A percentile compares a stretch with the other conserved stretches of the same genome.
Evolutionary conservation across 495 filamentous ascomycete genomes (phyloP).

Genomic region (Filosporella fistucella): DNA sequence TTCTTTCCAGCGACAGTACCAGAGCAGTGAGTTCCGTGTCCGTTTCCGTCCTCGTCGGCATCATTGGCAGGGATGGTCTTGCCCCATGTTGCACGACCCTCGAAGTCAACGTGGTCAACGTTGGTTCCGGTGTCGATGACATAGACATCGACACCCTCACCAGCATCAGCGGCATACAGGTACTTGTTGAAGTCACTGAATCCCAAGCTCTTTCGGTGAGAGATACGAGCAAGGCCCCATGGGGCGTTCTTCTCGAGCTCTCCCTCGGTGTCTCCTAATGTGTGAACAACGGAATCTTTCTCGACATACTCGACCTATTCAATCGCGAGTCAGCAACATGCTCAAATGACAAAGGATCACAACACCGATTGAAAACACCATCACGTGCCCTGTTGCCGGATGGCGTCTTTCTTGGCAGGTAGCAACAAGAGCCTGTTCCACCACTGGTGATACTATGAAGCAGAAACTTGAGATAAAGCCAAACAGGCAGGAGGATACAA

Average conservation of each 20-base stretch:
- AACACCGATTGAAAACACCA: neutral
- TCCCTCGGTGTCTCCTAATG: constrained; percentile 44
- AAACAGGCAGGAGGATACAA: too few species aligned
- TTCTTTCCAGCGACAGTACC: constrained; percentile 97
- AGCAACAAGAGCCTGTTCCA: too few species aligned
- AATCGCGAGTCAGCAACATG: constrained; percentile 13
- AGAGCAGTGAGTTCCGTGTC: constrained; percentile 99
- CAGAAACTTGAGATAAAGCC: too few species aligned
- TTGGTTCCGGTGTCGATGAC: constrained; percentile 98
- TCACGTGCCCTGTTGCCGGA: constrained; percentile 15
- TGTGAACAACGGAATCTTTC: constrained; percentile 86
- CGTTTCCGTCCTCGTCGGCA: constrained; percentile 90
- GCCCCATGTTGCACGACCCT: constrained; percentile 92
- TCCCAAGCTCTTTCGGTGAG: constrained; percentile 78
- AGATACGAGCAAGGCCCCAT: constrained; percentile 97
- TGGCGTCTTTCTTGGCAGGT: too few species aligned
- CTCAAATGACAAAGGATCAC: too few species aligned
- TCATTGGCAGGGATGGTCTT: constrained; percentile 89
- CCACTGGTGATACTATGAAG: too few species aligned
- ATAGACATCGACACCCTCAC: constrained; percentile 98
- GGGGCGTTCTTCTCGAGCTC: constrained; percentile 85
- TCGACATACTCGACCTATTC: constrained; percentile 92
- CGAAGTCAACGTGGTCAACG: constrained; percentile 90
- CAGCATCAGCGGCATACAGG: constrained; percentile 82
- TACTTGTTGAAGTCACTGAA: constrained; percentile 98